These are phyloP conservation scores for Dactylellina cionopaga DNA, from an alignment of 2,329 filamentous ascomycete species.

Conservation along the genomic window DNA sequence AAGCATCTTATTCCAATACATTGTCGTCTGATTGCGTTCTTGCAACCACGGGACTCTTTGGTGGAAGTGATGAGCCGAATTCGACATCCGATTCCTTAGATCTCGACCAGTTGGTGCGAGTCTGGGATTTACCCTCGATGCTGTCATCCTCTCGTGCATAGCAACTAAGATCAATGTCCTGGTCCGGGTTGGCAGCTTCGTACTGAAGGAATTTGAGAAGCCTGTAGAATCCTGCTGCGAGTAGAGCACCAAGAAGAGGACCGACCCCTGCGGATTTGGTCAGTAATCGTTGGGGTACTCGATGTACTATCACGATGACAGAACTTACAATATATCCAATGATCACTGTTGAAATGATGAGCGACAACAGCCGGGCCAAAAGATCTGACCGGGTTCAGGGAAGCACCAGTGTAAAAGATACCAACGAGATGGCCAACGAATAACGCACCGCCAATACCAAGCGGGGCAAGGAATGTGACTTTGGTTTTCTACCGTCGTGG, in stretches of 20 bases:
- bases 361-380: constrained; percentile 64
- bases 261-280: constrained; percentile 60
- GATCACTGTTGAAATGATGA: constrained; percentile 35
- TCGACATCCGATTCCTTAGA: constrained; percentile 43
- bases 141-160: constrained; percentile 6
- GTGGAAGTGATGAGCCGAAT: constrained; percentile 22
- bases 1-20: background rate
- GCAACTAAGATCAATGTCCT: constrained; percentile 60
- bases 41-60: constrained; percentile 17
- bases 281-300: background rate
- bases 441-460: constrained; percentile 76
- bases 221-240: constrained; percentile 66
- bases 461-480: constrained; percentile 75
- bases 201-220: constrained; percentile 67
- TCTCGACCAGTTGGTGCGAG: constrained; percentile 21
- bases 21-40: constrained; percentile 4
- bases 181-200: constrained; percentile 65
- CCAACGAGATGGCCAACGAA: constrained; percentile 68
- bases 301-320: background rate
- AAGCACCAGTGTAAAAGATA: constrained; percentile 64
- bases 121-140: constrained; percentile 19
- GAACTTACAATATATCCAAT: constrained; percentile 52
- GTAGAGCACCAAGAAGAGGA: constrained; percentile 64
- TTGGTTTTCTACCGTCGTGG: constrained; percentile 43
- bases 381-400: constrained; percentile 66